Evolutionary conservation across 1,284 basidiomycete species (phyloP).

Genomic region (Uromyces viciae-fabae): DNA sequence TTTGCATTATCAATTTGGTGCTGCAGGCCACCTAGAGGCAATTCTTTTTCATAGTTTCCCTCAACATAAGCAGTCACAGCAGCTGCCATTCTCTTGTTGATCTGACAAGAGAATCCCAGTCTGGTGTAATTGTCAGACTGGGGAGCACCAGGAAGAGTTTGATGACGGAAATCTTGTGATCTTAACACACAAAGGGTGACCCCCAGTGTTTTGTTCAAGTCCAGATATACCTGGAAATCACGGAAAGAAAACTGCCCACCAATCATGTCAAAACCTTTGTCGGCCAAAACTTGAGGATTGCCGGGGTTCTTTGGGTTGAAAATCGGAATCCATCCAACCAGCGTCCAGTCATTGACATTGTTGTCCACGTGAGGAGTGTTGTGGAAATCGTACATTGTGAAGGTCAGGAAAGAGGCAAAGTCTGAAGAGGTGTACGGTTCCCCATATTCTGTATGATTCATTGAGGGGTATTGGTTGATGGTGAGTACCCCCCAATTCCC

Average conservation of each 20-base stretch:
- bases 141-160: not conserved
- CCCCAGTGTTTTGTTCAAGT: conserved; percentile 1
- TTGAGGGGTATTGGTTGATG: not conserved
- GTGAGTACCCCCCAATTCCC: no score
- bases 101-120: not conserved
- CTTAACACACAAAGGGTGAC: conserved; percentile 1
- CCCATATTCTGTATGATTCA: not conserved
- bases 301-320: not conserved
- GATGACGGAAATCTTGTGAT: not conserved
- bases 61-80: not conserved
- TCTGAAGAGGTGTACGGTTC: not conserved
- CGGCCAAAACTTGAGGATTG: not conserved
- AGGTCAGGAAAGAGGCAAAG: not conserved
- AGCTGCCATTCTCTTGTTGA: not conserved
- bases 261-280: not conserved
- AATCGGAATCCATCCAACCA: not conserved
- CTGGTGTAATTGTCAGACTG: no score
- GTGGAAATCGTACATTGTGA: not conserved
- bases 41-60: not conserved
- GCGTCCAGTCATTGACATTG: not conserved
- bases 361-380: not conserved
- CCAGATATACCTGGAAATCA: not conserved
- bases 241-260: not conserved
- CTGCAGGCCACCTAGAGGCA: not conserved
- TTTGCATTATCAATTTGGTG: not conserved